Evolutionary conservation across 352 stramenopile species (phyloP).

Genomic region (Pelagophyceae sp.): DNA sequence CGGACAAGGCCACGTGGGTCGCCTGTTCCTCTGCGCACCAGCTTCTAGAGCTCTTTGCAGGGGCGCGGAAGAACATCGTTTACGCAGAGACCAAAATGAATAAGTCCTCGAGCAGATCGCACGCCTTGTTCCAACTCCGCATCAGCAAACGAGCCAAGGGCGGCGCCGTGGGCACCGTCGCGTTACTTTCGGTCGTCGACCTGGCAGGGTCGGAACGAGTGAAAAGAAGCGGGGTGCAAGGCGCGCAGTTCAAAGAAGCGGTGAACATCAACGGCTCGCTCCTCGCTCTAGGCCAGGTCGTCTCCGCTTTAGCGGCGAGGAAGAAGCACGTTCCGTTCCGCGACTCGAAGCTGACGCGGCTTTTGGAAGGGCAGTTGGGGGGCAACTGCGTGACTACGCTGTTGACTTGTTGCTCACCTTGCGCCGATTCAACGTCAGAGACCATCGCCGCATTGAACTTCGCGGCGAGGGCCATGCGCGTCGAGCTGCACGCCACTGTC

Average conservation of each 20-base stretch:
- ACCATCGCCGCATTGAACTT: constrained; percentile 74
- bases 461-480: constrained; percentile 49
- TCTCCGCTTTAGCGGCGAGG: constrained; percentile 70
- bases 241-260: constrained; percentile 66
- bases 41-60: background rate
- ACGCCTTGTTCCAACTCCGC: constrained; percentile 71
- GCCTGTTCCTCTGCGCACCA: constrained; percentile 36
- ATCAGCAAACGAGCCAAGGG: constrained; percentile 56
- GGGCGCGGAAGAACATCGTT: constrained; percentile 12
- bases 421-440: constrained; percentile 69
- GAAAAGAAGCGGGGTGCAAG: constrained; percentile 59
- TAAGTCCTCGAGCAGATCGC: constrained; percentile 67
- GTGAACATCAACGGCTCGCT: constrained; percentile 74
- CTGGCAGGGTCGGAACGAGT: constrained; percentile 73
- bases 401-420: constrained; percentile 60
- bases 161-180: constrained; percentile 52
- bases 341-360: constrained; percentile 44
- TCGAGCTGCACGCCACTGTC: constrained; percentile 50
- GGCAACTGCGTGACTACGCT: constrained; percentile 74
- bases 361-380: constrained; percentile 60
- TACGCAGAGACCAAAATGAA: constrained; percentile 65
- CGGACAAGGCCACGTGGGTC: constrained; percentile 67
- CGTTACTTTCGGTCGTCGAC: constrained; percentile 70
- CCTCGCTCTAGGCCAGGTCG: constrained; percentile 70
- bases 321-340: constrained; percentile 50